Evolutionary conservation across 345 rosid species (phyloP), one percentile per base, ranked within the genome.

Genomic region (Eucalyptus grandis): DNA sequence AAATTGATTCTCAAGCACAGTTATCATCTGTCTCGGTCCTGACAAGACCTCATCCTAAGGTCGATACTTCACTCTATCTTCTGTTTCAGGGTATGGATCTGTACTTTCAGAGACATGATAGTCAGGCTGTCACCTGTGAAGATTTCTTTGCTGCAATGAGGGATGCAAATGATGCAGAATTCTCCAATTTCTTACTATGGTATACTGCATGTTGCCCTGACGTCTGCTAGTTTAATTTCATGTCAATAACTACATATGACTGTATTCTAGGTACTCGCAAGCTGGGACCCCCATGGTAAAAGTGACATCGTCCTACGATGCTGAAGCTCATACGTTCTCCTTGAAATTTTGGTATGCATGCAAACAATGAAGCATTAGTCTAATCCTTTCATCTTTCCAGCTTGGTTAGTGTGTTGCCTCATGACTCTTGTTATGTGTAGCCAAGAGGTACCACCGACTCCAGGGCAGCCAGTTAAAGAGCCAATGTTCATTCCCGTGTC

Each of bases 71-170:
- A 89, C 54, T 89, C 43, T 91, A 67, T 51, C 80, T 87, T 53
- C 90, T 44, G 51, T 92, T 91, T 91, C 92, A 98, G 99, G 99
- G 99, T 67, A 98, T 97, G 95, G 98, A 97, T 95, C 99, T 98
- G 90, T 97, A 98, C 87, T 97, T 98, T 89, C 65, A 96, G 92
- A 96, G 99, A 87, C 99, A 98, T 89, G 99, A 98, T 83, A 98
- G 97, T 65, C 99, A 97, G 93, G 99, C 99, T 43, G 99, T 98
- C 89, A 96, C 99, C 54, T 98, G 99, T 87, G 99, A 98, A 93
- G 98, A 98, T 91, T 98, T 97, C 91, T 98, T 90, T 89, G 97
- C 98, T 90, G 99, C 99, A 40, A 96, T 98, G 99, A 93, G 96
- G 91, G 99, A 98, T 93, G 98, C 99, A 89, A 98, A 98, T 93